Base-by-base conservation (phyloP, 2,329 filamentous ascomycete genomes). In the Ustilaginoidea virens region DNA sequence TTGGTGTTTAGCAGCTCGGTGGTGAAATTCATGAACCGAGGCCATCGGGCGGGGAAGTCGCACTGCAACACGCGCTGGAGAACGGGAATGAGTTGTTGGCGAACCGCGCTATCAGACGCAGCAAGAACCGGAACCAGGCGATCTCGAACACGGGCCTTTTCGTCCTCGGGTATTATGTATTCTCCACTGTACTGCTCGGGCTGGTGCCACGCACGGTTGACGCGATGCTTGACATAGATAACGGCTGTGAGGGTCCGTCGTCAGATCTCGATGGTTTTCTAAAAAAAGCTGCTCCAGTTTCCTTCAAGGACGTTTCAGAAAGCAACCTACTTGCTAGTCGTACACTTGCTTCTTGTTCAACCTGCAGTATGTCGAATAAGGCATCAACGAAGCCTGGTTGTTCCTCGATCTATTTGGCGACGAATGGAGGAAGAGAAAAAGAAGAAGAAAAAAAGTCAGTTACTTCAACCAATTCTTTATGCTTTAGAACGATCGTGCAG, bases 201-300 rank as follows among this genome's bases (percentile, higher is more conserved):
- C 37, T 71, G 74, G 32, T 77, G 69, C 90, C 90, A 98, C 45
- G 82, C 85, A 50, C 86, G 80, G 53, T 80, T 87, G 53, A 96
- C 80, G 51, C 86, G 80, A 60, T 98, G 96, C 63, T 98, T 98
- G 53, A 96, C 74, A 60, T 96, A 98, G 44, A 98, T 82, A 49
- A 87, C 86, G 48, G 85, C 87, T 94, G 55, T 36, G 30, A 27
- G 33, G 25, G 8, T 14, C 10, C 9, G 4, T 28, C 18, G 14
- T 32, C 10, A 28, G 30, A 21, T 16, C 25, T 23, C 26, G 36
- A 40, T 32, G 40, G 41, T 27, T 32, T 23, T 23, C 8, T 14
- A 23, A n/a, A 15, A n/a, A n/a, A n/a, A n/a, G n/a, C n/a, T n/a
- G n/a, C n/a, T n/a, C n/a, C n/a, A n/a, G n/a, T n/a, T n/a, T n/a